These are phyloP conservation scores for Fusarium gaditjirri DNA, from an alignment of 2,329 filamentous ascomycete species.

Conservation along the genomic window DNA sequence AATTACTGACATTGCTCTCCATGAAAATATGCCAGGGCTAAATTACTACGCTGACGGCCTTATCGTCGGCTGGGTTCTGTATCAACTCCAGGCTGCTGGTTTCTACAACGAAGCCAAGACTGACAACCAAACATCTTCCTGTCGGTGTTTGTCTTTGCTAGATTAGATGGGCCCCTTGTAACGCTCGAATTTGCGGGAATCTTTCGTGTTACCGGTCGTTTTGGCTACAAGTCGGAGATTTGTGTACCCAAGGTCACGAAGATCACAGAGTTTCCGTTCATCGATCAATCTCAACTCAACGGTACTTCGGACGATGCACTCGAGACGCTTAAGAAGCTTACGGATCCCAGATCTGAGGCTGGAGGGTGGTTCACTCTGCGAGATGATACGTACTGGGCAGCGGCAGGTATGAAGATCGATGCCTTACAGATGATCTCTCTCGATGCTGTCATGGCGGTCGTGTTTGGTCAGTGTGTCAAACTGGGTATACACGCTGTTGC, in stretches of 20 bases:
- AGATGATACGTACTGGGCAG: slow-evolving; percentile 2
- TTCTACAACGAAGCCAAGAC: neutral
- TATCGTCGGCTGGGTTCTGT: neutral
- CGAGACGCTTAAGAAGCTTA: neutral
- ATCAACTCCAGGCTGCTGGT: neutral
- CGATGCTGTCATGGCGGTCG: neutral
- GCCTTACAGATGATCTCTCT: slow-evolving; percentile 7
- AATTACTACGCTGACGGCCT: neutral
- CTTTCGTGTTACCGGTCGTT: neutral
- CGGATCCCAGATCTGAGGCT: neutral
- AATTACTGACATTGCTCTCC: neutral
- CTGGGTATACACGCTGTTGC: slow-evolving; percentile 3
- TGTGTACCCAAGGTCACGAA: neutral
- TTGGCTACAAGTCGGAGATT: neutral
- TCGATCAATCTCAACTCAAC: neutral
- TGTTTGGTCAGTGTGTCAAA: neutral
- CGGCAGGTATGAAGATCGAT: neutral
- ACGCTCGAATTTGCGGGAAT: neutral
- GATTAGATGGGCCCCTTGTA: neutral
- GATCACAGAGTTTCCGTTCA: neutral
- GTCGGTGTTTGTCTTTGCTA: neutral
- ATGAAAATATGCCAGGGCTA: neutral
- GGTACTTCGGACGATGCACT: neutral
- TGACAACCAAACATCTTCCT: neutral
- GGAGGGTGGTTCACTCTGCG: neutral